Evolutionary conservation across 225 moss, liverwort and hornwort genomes (phyloP), one percentile per base, ranked within the genome.

Genomic region (Bryoerythrophyllum caledonicum): DNA sequence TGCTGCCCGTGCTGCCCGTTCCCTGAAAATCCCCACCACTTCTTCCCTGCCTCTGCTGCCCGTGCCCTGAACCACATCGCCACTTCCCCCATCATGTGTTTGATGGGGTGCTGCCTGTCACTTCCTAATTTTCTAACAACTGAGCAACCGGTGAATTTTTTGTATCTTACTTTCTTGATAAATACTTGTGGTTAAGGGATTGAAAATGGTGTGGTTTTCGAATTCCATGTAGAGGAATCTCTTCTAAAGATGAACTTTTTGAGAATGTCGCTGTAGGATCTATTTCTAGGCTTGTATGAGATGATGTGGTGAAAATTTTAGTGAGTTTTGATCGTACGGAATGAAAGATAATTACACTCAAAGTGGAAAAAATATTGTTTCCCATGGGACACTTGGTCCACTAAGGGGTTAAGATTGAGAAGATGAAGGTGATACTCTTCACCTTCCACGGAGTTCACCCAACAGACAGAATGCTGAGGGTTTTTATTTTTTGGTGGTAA

Each of bases 351-450:
- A 32, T 32, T 32, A 5, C 5, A 5, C 1, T 32, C 32, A 32
- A 32, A 3, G 5, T 32, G 5, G 32, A 5, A n/a, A n/a, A n/a
- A n/a, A 32, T 5, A 32, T 32, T 32, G 3, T 3, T 32, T 32
- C 32, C 32, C 5, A 32, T 32, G 32, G 32, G 32, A 32, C 5
- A 32, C 32, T 32, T 32, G 32, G 32, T 32, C 32, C 32, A n/a
- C 5, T 32, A 3, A 32, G 32, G 32, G 3, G 23, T 82, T 74
- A 8, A 53, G 13, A 70, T 82, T 78, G 78, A 20, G 70, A 65
- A 74, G 78, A 1, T 27, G 78, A 78, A 52, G 69, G 1, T 59
- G 63, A 54, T 65, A 27, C 82, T 51, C 35, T 82, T 74, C 78
- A 53, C 2, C 65, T 70, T 78, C 82, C 70, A 10, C 12, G 10